These are phyloP conservation scores for Prunella vulgaris DNA, from an alignment of 257 asterid genomes.

Conservation along the genomic window DNA sequence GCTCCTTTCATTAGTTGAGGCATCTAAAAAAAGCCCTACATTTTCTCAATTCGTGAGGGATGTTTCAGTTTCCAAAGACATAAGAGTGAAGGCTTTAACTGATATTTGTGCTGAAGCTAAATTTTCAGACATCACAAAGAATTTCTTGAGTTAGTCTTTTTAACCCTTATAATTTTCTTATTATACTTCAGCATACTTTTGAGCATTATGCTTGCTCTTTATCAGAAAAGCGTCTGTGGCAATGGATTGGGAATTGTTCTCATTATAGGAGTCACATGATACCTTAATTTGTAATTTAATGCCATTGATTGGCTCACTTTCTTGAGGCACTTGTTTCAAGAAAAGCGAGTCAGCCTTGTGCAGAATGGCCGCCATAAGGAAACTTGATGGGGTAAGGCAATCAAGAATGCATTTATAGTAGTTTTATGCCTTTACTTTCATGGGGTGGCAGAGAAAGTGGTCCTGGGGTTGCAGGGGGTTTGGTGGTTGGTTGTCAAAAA, in stretches of 20 bases:
- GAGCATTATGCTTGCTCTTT: not conserved
- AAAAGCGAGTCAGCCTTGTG: not conserved
- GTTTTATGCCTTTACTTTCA: not conserved
- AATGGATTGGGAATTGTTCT: constrained; percentile 6
- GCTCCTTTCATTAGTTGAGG: constrained; percentile 61
- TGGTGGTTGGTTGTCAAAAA: not conserved
- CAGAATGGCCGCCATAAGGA: not conserved
- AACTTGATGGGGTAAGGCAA: not conserved
- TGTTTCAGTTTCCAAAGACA: constrained; percentile 50
- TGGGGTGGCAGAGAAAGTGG: not conserved
- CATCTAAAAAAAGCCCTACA: constrained; percentile 68
- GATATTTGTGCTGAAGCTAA: constrained; percentile 65
- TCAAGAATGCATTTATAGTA: not conserved
- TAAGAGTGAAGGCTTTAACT: constrained; percentile 58
- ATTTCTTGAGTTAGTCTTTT: constrained; percentile 62
- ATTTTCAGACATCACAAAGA: constrained; percentile 54
- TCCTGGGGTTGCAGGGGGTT: not conserved
- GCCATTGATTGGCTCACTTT: not conserved
- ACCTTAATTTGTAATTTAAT: constrained; percentile 1
- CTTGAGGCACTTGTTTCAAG: not conserved
- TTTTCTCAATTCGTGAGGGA: constrained; percentile 85
- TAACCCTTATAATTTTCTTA: not conserved
- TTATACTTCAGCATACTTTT: not conserved
- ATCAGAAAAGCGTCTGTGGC: not conserved
- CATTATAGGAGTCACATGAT: not conserved